These are phyloP conservation scores for Alternaria dauci DNA, from an alignment of 2,329 filamentous ascomycete genomes.

Conservation along the genomic window DNA sequence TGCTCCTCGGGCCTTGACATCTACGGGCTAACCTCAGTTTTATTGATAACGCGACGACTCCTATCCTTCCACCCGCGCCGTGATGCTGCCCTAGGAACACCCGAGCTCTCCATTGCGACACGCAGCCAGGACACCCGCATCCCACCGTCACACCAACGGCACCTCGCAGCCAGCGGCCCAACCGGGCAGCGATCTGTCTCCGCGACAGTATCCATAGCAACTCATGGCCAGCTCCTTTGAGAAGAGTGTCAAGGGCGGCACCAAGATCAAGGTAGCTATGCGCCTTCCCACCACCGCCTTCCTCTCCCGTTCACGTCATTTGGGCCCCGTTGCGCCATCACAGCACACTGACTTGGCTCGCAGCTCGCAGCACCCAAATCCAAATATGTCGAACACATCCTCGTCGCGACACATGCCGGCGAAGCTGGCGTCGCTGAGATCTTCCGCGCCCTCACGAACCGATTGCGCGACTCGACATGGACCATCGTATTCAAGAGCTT, in stretches of 20 bases:
- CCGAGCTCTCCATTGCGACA: constrained; percentile 24
- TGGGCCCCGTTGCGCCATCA: constrained; percentile 15
- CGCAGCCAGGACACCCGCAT: constrained; percentile 12
- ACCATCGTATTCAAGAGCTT: constrained; percentile 99
- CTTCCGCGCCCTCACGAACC: constrained; percentile 87
- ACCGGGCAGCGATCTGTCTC: constrained; percentile 23
- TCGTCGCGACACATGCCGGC: constrained; percentile 92
- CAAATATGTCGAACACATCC: constrained; percentile 98
- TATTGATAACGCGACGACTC: constrained; percentile 31
- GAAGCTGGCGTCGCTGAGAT: constrained; percentile 96
- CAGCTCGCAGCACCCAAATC: constrained; percentile 96
- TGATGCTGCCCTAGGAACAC: constrained; percentile 42
- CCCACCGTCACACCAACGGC: constrained; percentile 14
- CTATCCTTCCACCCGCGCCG: constrained; percentile 26
- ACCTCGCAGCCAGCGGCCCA: constrained; percentile 23
- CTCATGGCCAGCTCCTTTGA: constrained; percentile 89
- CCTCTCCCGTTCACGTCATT: background rate
- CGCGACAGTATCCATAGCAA: constrained; percentile 23
- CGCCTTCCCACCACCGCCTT: constrained; percentile 6
- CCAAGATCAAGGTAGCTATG: constrained; percentile 84
- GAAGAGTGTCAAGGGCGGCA: constrained; percentile 98
- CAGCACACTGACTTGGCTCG: constrained; percentile 24
- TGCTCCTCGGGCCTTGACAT: constrained; percentile 22
- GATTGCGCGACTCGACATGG: constrained; percentile 95
- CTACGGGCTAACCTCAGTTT: constrained; percentile 16